These are phyloP conservation scores for Phanerodontia chrysosporium DNA, from an alignment of 768 basidiomycete species.

Conservation along the genomic window DNA sequence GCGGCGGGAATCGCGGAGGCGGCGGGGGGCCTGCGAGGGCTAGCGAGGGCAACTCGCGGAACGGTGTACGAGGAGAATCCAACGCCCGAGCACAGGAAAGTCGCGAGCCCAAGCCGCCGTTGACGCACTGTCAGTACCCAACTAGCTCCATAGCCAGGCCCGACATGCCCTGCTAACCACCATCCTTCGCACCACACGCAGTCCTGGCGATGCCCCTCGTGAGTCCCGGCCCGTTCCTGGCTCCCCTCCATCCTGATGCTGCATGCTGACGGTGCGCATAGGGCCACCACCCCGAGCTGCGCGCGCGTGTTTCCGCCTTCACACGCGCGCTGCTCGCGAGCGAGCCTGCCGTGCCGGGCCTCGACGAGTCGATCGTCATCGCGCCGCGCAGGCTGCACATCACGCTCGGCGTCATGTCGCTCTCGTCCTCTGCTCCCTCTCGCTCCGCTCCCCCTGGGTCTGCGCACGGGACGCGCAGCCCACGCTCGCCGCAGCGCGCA, in stretches of 20 bases:
- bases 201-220: slow-evolving; percentile 1
- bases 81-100: background rate
- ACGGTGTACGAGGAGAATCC: background rate
- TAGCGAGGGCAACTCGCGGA: background rate
- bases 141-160: background rate
- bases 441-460: background rate
- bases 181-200: background rate
- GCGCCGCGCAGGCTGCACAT: slow-evolving; percentile 58
- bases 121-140: slow-evolving; percentile 14
- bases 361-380: slow-evolving; percentile 59
- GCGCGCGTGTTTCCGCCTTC: slow-evolving; percentile 22
- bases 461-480: background rate
- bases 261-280: slow-evolving; percentile 10
- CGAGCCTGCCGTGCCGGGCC: slow-evolving; percentile 38
- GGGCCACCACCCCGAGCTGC: slow-evolving; percentile 31
- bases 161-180: background rate
- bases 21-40: background rate
- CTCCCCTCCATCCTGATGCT: slow-evolving; percentile 20
- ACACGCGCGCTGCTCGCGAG: slow-evolving; percentile 25
- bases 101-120: slow-evolving; percentile 7
- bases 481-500: slow-evolving; percentile 23
- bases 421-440: slow-evolving; percentile 22
- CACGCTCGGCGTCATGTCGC: slow-evolving; percentile 71
- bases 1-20: slow-evolving; percentile 5
- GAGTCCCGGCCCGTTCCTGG: background rate